Conservation (phyloP, 176 grass and related monocot genomes). For the Oryza australiensis region DNA sequence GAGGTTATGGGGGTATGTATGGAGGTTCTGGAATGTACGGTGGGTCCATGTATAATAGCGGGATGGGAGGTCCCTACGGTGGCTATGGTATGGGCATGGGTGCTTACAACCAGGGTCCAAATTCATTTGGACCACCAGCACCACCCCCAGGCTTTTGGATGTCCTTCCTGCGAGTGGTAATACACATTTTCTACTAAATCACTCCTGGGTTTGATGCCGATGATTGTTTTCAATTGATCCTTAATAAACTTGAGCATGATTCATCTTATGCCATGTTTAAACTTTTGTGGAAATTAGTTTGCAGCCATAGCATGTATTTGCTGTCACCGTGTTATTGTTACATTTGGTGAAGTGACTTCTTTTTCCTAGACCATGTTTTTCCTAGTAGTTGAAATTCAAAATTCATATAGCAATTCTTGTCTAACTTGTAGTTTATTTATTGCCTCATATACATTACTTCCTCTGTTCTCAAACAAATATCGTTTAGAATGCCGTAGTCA, state of each 20-base stretch:
- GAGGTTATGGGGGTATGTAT: slow-evolving; percentile 40
- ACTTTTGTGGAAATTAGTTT: slow-evolving; percentile 13
- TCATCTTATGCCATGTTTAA: background rate
- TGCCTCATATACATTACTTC: background rate
- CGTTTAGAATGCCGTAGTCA: background rate
- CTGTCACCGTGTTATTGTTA: background rate
- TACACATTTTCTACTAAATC: background rate
- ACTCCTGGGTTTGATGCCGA: background rate
- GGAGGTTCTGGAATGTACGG: slow-evolving; percentile 60
- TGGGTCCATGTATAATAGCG: slow-evolving; percentile 42
- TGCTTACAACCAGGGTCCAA: slow-evolving; percentile 71
- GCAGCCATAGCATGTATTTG: background rate
- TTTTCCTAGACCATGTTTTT: background rate
- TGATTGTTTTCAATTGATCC: slow-evolving; percentile 11
- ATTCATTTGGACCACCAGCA: slow-evolving; percentile 66
- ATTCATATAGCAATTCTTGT: background rate
- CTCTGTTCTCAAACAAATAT: background rate
- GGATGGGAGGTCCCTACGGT: slow-evolving; percentile 53
- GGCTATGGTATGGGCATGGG: slow-evolving; percentile 59
- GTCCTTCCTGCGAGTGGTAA: slow-evolving; percentile 87
- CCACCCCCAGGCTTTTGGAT: slow-evolving; percentile 82
- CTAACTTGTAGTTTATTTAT: background rate
- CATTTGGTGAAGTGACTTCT: background rate
- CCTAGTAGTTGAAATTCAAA: background rate
- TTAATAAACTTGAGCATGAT: background rate